A percentile compares a stretch with the other conserved stretches of the same genome.
phyloP scores from a whole-genome alignment of 345 rosid species.

The Fremontodendron californicum region DNA sequence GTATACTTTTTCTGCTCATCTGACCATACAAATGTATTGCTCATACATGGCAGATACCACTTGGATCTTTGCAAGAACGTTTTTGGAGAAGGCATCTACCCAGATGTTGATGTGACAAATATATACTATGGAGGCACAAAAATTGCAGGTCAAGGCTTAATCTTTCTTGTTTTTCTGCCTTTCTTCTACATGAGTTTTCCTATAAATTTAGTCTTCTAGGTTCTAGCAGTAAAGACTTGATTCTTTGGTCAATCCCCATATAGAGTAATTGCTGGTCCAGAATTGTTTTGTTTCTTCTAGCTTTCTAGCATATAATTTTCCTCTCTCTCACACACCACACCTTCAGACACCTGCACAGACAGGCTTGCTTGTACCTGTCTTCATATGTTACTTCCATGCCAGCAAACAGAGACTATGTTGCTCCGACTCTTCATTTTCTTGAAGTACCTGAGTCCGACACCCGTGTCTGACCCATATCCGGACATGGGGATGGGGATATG shows the following conservation, averaged over 20 bases:
- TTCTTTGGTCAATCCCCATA: neutral
- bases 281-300: neutral
- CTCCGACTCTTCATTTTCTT: no score
- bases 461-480: no score
- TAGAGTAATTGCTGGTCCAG: neutral
- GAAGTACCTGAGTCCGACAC: no score
- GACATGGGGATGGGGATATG: no score
- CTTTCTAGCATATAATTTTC: neutral
- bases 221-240: neutral
- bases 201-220: neutral
- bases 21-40: neutral
- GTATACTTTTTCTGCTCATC: neutral
- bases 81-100: constrained; percentile 65
- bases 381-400: neutral
- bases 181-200: neutral
- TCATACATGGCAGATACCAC: constrained; percentile 54
- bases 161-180: constrained; percentile 8
- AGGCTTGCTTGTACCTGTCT: neutral
- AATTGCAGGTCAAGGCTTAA: constrained; percentile 53
- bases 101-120: constrained; percentile 71
- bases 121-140: constrained; percentile 77
- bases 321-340: neutral
- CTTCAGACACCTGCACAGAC: neutral
- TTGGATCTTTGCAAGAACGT: constrained; percentile 75
- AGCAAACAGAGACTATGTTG: neutral